Evolutionary conservation across 495 filamentous ascomycete species (phyloP).

Genomic region (Durotheca rogersii): DNA sequence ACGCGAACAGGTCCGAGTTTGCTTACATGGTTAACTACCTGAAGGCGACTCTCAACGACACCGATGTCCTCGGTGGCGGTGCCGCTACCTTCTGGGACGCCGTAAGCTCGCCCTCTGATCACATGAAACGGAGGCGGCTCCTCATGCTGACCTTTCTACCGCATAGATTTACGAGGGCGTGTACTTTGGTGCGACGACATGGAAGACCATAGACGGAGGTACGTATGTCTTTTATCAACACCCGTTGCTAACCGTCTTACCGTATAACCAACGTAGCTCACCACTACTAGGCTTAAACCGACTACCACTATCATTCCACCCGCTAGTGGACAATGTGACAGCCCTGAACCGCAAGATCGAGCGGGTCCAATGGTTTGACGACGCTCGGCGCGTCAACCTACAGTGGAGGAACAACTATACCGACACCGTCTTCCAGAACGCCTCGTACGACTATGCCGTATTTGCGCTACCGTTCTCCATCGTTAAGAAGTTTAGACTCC

Average conservation of each 20-base stretch:
- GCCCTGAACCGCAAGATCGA: slow-evolving; percentile 56
- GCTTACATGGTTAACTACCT: slow-evolving; percentile 62
- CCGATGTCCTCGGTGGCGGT: slow-evolving; percentile 44
- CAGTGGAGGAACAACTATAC: slow-evolving; percentile 48
- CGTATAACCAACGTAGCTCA: slow-evolving; percentile 1
- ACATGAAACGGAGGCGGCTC: background rate
- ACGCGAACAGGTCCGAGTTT: slow-evolving; percentile 53
- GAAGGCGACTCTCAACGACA: slow-evolving; percentile 54
- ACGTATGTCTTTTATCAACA: background rate
- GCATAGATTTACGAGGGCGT: slow-evolving; percentile 48
- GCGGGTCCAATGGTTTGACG: slow-evolving; percentile 44
- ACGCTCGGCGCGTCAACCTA: slow-evolving; percentile 47
- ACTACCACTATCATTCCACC: slow-evolving; percentile 62
- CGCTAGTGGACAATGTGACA: slow-evolving; percentile 55
- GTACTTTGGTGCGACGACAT: slow-evolving; percentile 61
- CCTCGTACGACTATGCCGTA: slow-evolving; percentile 65
- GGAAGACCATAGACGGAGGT: slow-evolving; percentile 65
- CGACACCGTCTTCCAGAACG: slow-evolving; percentile 45
- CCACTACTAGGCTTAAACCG: slow-evolving; percentile 45
- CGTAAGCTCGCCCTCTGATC: slow-evolving; percentile 11
- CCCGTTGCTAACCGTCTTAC: background rate
- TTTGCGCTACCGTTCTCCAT: slow-evolving; percentile 63
- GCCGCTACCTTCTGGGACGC: slow-evolving; percentile 38
- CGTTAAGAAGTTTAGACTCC: slow-evolving; percentile 55
- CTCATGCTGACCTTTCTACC: background rate